These are phyloP conservation scores for Aurinia saxatilis DNA, from an alignment of 345 rosid species.

Conservation along the genomic window DNA sequence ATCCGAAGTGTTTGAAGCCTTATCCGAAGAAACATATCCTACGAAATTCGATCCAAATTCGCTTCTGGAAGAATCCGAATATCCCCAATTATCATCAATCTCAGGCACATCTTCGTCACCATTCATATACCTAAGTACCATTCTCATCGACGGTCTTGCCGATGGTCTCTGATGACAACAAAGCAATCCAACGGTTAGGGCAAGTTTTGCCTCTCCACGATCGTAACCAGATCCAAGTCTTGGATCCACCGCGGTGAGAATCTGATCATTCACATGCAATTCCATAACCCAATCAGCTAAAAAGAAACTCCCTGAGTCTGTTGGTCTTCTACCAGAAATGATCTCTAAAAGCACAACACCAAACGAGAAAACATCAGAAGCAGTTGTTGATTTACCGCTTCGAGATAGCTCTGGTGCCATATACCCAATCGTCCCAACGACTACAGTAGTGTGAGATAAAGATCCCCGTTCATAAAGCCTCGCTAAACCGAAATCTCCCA, in stretches of 20 bases:
- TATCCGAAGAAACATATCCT: constrained; percentile 24
- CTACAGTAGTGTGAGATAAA: constrained; percentile 36
- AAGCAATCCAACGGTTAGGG: constrained; percentile 39
- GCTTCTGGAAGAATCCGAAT: constrained; percentile 11
- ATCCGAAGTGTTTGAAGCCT: constrained; percentile 1
- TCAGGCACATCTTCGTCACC: constrained; percentile 42
- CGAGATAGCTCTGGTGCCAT: constrained; percentile 31
- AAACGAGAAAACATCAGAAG: constrained; percentile 29
- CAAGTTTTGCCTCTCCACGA: constrained; percentile 39
- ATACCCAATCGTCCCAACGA: constrained; percentile 47
- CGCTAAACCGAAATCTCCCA: constrained; percentile 67
- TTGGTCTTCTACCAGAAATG: constrained; percentile 27
- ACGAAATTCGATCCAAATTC: constrained; percentile 10
- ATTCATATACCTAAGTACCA: constrained; percentile 42
- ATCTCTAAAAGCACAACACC: constrained; percentile 29
- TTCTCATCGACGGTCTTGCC: constrained; percentile 53
- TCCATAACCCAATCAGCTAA: constrained; percentile 28
- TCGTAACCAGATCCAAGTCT: constrained; percentile 30
- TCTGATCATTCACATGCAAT: constrained; percentile 11
- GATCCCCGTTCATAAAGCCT: constrained; percentile 51
- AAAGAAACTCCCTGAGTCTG: constrained; percentile 26
- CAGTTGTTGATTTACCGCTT: constrained; percentile 19
- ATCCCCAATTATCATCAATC: constrained; percentile 19
- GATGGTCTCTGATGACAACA: constrained; percentile 43
- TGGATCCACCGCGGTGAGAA: constrained; percentile 43